phyloP scores from a whole-genome alignment of 352 stramenopile genomes.

The Elongisporangium undulatum region DNA sequence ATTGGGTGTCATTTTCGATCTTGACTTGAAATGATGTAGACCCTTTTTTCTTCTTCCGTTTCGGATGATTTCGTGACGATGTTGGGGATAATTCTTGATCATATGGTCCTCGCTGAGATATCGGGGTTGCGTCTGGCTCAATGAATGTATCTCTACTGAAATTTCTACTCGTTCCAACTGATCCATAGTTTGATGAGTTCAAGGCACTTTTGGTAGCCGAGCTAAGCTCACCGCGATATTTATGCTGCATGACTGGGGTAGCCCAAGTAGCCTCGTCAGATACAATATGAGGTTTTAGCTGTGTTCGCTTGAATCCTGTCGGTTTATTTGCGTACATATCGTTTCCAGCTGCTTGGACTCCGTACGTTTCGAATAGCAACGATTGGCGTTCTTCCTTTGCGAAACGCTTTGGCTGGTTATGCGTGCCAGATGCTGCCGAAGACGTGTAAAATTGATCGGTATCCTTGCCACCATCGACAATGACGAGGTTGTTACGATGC shows the following conservation, averaged over 20 bases:
- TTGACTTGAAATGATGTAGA: slow-evolving; percentile 26
- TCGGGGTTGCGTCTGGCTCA: slow-evolving; percentile 9
- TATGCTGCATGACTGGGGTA: slow-evolving; percentile 19
- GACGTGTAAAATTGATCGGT: slow-evolving; percentile 7
- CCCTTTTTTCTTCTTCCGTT: slow-evolving; percentile 31
- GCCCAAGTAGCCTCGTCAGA: slow-evolving; percentile 32
- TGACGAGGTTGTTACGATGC: slow-evolving; percentile 35
- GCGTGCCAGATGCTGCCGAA: not conserved
- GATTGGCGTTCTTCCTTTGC: slow-evolving; percentile 51
- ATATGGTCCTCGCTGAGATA: slow-evolving; percentile 7
- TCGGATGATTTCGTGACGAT: slow-evolving; percentile 2
- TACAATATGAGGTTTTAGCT: slow-evolving; percentile 48
- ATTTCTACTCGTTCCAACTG: not conserved
- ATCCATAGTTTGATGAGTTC: not conserved
- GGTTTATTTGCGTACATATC: slow-evolving; percentile 5
- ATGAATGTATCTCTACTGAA: slow-evolving; percentile 5
- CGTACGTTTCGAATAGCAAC: slow-evolving; percentile 65
- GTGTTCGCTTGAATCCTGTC: slow-evolving; percentile 49
- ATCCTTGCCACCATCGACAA: slow-evolving; percentile 25
- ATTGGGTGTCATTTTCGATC: slow-evolving; percentile 35
- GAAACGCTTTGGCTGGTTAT: slow-evolving; percentile 23
- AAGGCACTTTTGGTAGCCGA: not conserved
- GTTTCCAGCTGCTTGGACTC: slow-evolving; percentile 19
- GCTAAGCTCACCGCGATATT: not conserved
- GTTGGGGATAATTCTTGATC: slow-evolving; percentile 8